A percentile compares a stretch with the other conserved stretches of the same genome.
phyloP scores from a whole-genome alignment of 2,329 filamentous ascomycete species.

The Xylaria sp. region DNA sequence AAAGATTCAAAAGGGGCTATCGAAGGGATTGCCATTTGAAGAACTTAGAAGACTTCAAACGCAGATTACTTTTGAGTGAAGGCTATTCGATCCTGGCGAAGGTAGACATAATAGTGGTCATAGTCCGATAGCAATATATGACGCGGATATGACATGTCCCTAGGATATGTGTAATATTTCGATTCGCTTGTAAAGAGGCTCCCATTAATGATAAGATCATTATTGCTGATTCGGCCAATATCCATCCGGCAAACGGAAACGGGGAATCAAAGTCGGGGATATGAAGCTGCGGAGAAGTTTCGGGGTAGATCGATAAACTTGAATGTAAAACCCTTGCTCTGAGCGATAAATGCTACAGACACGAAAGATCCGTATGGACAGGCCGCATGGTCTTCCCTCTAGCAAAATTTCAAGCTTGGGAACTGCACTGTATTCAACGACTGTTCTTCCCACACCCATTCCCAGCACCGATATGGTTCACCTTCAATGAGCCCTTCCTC shows the following conservation, averaged over 20 bases:
- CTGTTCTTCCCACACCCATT: conserved; percentile 64
- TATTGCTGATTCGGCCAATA: neutral
- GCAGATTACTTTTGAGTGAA: neutral
- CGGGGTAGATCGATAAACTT: neutral
- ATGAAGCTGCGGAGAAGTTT: neutral
- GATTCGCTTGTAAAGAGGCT: no score
- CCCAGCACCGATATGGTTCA: conserved; percentile 62
- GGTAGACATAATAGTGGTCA: no score
- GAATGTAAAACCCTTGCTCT: neutral
- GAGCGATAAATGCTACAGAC: conserved; percentile 16
- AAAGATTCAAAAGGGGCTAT: conserved; percentile 8
- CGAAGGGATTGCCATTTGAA: neutral
- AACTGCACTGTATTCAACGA: conserved; percentile 52
- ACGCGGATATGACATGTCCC: no score
- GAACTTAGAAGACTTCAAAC: neutral
- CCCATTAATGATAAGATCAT: no score
- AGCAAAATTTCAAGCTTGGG: conserved; percentile 16
- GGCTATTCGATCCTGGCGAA: neutral
- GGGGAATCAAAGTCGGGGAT: neutral
- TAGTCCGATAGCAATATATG: no score
- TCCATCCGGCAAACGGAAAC: neutral
- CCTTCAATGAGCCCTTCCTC: conserved; percentile 60
- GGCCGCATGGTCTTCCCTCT: conserved; percentile 27
- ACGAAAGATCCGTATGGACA: conserved; percentile 22
- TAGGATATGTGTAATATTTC: no score